Base-by-base conservation (phyloP, 768 basidiomycete genomes). In the Pisolithus tinctorius region DNA sequence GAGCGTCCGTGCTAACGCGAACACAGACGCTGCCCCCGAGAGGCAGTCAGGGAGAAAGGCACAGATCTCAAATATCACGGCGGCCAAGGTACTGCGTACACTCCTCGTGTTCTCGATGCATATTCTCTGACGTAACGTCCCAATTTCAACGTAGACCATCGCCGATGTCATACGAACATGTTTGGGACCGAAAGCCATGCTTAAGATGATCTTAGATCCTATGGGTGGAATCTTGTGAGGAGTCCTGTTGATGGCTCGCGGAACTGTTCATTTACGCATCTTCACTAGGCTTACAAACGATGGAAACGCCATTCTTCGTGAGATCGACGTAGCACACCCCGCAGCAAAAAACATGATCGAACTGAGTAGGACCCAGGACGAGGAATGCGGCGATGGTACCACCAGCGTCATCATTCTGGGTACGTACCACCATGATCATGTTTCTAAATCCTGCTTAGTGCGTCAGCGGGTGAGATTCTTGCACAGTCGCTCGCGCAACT, bases 271-370 rank as follows among this genome's bases (percentile, higher is more conserved):
- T 25, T 58, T 14, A 49, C 31, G 11, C 36, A 38, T 16, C 51
- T 8, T 9, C 34, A 26, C 5, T 58, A 96, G 94, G 55, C 74
- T 97, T 17, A 98, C 96, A 2, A 97, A 98, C 68, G 95, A 99
- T 63, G 95, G 96, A n/a, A 97, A 99, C 62, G 94, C 96, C 2
- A 98, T 99, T 56, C 74, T 98, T 38, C 86, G 96, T 48, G 96
- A 99, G 69, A 99, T 98, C 59, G 96, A 99, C 59, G 96, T 99
- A 29, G 93, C 94, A 2, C 96, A 99, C 61, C 96, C 95, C 3
- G 96, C 96, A 26, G 95, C 96, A 25, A 99, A 98, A 75, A 96
- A 94, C 59, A 98, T 99, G 95, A 96, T 99, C 57, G 96, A 99
- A 71, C 82, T 98, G 10, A 92, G 91, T 60, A 73, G 96, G 65